These are phyloP conservation scores for Barnettozyma sucrosica DNA, from an alignment of 805 yeast species.

Conservation along the genomic window DNA sequence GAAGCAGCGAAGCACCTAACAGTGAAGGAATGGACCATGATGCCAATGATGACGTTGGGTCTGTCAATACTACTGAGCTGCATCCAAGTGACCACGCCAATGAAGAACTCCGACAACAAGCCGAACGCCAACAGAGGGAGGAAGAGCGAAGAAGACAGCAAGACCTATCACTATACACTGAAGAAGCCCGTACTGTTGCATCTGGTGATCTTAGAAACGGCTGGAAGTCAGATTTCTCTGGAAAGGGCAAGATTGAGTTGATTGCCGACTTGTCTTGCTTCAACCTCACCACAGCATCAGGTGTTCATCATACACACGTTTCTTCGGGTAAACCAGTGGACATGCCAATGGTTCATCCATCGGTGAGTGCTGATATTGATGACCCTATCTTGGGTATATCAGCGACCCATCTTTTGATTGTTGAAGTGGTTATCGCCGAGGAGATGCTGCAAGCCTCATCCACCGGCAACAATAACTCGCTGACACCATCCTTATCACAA, in stretches of 20 bases:
- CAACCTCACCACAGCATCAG: slow-evolving; percentile 49
- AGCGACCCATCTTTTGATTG: slow-evolving; percentile 69
- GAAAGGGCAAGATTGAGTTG: slow-evolving; percentile 72
- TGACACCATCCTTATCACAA: slow-evolving; percentile 29
- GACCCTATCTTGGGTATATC: slow-evolving; percentile 76
- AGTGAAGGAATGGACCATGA: background rate
- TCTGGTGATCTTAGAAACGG: slow-evolving; percentile 84
- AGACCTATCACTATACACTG: slow-evolving; percentile 47
- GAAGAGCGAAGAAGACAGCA: slow-evolving; percentile 25
- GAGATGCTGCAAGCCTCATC: slow-evolving; percentile 53
- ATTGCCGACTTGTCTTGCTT: slow-evolving; percentile 64
- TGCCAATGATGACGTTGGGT: slow-evolving; percentile 12
- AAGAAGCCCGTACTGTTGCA: slow-evolving; percentile 68
- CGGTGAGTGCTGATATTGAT: slow-evolving; percentile 71
- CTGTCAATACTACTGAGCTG: slow-evolving; percentile 9
- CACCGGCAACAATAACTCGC: slow-evolving; percentile 29
- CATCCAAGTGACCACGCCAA: slow-evolving; percentile 31
- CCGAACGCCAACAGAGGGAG: slow-evolving; percentile 23
- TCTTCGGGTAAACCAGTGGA: slow-evolving; percentile 36
- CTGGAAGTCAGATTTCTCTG: slow-evolving; percentile 90
- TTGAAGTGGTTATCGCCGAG: slow-evolving; percentile 93
- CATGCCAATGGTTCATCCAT: slow-evolving; percentile 28
- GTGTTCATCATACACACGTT: slow-evolving; percentile 38
- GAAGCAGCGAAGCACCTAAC: slow-evolving; percentile 1
- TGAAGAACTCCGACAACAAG: slow-evolving; percentile 26